These are phyloP conservation scores for Haematococcus lacustris DNA, from an alignment of 139 green algal species.

Conservation along the genomic window DNA sequence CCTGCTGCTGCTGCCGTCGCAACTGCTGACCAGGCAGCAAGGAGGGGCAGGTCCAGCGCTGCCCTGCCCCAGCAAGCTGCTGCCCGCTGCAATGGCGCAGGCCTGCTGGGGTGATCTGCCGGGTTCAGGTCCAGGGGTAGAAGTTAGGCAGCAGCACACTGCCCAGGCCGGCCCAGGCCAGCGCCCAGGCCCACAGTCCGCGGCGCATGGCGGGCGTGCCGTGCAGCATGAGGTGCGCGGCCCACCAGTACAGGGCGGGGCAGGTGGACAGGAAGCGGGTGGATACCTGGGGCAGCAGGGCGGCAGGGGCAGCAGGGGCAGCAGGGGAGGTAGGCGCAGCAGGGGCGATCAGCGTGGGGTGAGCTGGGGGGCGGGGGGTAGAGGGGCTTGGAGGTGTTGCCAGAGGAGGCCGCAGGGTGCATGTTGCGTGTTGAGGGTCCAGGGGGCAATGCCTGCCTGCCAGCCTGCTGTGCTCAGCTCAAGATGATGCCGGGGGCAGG, in stretches of 20 bases:
- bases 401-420: neutral
- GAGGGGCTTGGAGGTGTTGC: neutral
- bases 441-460: neutral
- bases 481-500: no score
- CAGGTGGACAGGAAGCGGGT: constrained; percentile 73
- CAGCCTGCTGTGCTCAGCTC: neutral
- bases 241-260: constrained; percentile 69
- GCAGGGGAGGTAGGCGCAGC: neutral
- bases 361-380: neutral
- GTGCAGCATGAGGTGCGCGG: constrained; percentile 34
- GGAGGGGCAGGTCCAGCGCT: no score
- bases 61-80: no score
- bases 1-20: no score
- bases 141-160: constrained; percentile 69
- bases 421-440: neutral
- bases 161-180: constrained; percentile 47
- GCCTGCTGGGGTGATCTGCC: no score
- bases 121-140: constrained; percentile 71
- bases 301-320: neutral
- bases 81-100: no score
- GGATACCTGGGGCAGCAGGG: constrained; percentile 35
- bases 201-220: neutral
- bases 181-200: constrained; percentile 52
- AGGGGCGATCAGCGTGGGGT: no score
- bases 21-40: no score